Conservation (phyloP, 78 protist species). For the Dictyostelium capitatum region DNA sequence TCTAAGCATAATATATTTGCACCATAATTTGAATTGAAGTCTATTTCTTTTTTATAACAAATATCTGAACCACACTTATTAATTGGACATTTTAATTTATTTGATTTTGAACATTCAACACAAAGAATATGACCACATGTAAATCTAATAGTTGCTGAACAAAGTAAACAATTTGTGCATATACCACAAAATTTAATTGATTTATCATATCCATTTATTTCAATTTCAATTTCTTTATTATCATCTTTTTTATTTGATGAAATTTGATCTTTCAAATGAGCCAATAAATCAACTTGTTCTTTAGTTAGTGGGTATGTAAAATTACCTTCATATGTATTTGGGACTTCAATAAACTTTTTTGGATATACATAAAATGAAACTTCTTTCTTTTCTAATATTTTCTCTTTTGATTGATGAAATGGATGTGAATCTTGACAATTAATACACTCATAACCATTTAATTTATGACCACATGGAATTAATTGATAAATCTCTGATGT, state of each 20-base stretch:
- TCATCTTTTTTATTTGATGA: background rate
- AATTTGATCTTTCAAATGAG: too few species aligned
- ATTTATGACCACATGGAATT: background rate
- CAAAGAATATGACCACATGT: background rate
- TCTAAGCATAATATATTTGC: slow-evolving; percentile 23
- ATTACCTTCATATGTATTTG: background rate
- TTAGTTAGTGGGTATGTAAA: background rate
- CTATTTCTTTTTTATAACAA: background rate
- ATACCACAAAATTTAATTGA: background rate
- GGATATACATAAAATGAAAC: background rate
- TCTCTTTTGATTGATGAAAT: background rate
- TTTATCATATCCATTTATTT: too few species aligned
- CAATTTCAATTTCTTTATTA: too few species aligned
- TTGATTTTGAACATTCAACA: background rate
- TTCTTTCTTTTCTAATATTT: background rate
- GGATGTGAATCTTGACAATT: background rate
- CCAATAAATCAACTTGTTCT: background rate
- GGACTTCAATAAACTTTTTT: background rate
- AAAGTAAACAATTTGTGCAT: background rate
- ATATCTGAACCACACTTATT: background rate
- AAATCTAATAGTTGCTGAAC: background rate
- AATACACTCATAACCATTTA: background rate
- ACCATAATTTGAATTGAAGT: background rate
- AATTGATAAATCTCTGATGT: background rate
- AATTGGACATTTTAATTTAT: background rate